Base-by-base conservation (phyloP, 331 rosid genomes). In the Quercus lobata region DNA sequence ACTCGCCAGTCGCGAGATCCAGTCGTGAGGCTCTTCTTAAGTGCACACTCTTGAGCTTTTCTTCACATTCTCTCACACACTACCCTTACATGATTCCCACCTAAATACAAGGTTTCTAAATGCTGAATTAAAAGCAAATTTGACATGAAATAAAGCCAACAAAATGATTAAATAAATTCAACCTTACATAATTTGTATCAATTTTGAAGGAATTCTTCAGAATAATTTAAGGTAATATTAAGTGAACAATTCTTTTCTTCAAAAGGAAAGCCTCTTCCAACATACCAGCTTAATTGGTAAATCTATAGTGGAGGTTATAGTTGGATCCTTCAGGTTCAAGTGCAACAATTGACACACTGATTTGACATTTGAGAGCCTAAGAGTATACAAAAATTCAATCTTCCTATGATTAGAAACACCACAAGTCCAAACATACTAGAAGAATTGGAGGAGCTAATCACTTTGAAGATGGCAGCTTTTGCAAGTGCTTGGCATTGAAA, bases 401-500 rank as follows among this genome's bases (percentile, higher is more conserved):
- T 66, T 57, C 60, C 29, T 15, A 69, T 56, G 80, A 66, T 19
- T 30, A 44, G 55, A 57, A 29, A 53, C 79, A 57, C 44, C 46
- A 29, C 62, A 21, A 29, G 76, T 32, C 57, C 58, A 44, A 32
- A 24, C 70, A 18, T 29, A 17, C 18, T 71, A 52, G 80, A 56
- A 76, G 79, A 72, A 78, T 81, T 77, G 76, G 65, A 83, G 74
- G 6, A 18, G 62, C 29, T 9, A n/a, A 27, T 83, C 81, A 78
- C 56, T 78, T 72, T 49, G 56, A 65, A 83, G 69, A 49, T 55
- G 34, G 69, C 82, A 71, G 76, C 52, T 80, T 22, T 88, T 54
- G 68, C 14, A 27, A 85, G 87, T 85, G 79, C 84, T 73, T 60
- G 63, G 56, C 82, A 66, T 81, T 76, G 34, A 71, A 71, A 72